These are phyloP conservation scores for Linnemannia zychae DNA, from an alignment of 192 early-diverging fungal genomes.

Conservation along the genomic window DNA sequence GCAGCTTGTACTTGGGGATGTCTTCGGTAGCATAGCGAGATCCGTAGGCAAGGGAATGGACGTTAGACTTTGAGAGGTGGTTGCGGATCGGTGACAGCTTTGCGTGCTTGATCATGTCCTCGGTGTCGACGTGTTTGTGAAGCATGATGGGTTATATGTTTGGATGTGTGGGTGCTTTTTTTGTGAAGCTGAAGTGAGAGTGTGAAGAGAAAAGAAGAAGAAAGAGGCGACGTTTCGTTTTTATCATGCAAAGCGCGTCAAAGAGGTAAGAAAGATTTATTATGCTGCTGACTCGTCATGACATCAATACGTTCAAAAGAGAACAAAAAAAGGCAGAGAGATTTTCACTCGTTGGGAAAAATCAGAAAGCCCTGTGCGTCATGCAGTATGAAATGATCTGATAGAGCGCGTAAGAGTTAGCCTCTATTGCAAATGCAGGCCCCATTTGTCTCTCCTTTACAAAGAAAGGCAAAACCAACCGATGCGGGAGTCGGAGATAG, in stretches of 20 bases:
- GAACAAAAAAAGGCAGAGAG: too few relatives aligned
- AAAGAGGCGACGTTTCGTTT: background rate
- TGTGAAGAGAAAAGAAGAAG: background rate
- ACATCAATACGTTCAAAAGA: too few relatives aligned
- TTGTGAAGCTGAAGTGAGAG: background rate
- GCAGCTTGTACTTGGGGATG: slow-evolving; percentile 58
- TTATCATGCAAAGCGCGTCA: background rate
- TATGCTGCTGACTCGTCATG: too few relatives aligned
- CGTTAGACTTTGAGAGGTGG: background rate
- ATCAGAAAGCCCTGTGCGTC: background rate
- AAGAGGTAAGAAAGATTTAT: background rate
- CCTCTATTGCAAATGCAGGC: background rate
- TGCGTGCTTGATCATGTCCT: slow-evolving; percentile 33
- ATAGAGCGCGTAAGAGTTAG: background rate
- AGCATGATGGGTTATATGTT: slow-evolving; percentile 22
- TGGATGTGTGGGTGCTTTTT: background rate
- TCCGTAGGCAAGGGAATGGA: slow-evolving; percentile 56
- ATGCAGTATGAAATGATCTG: background rate
- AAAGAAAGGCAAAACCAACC: background rate
- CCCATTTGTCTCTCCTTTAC: background rate
- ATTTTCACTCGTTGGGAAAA: too few relatives aligned
- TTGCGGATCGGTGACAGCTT: background rate
- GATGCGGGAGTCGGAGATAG: background rate
- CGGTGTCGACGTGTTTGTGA: slow-evolving; percentile 54
- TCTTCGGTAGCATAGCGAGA: slow-evolving; percentile 62